These are phyloP conservation scores for Chlamydomonas reinhardtii DNA, from an alignment of 163 green algal genomes.

Conservation along the genomic window DNA sequence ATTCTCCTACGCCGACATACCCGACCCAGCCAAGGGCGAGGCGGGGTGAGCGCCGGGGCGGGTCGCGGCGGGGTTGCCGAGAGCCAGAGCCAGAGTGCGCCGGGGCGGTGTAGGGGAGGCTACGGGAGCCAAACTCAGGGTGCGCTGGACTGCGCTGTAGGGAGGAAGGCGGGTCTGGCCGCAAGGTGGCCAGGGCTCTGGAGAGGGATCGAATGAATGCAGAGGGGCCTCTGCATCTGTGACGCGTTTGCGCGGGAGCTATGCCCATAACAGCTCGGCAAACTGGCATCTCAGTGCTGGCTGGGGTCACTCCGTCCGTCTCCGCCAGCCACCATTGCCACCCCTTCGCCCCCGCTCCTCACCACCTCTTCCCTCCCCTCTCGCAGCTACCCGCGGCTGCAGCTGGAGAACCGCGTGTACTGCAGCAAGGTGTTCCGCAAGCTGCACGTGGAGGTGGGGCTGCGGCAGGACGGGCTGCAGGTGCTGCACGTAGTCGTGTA, in stretches of 20 bases:
- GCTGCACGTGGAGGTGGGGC: slow-evolving; percentile 86
- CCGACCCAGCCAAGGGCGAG: slow-evolving; percentile 69
- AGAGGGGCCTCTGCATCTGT: too few relatives aligned
- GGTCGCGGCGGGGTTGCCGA: background rate
- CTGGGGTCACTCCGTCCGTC: too few relatives aligned
- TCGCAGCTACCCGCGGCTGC: slow-evolving; percentile 58
- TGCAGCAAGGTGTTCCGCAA: slow-evolving; percentile 82
- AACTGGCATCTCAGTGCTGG: too few relatives aligned
- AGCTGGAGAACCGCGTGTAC: slow-evolving; percentile 90
- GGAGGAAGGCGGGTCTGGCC: too few relatives aligned
- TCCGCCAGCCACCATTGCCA: too few relatives aligned
- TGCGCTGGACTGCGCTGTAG: too few relatives aligned
- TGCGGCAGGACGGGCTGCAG: slow-evolving; percentile 84
- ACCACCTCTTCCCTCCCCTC: background rate
- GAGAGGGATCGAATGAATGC: too few relatives aligned
- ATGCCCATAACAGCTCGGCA: too few relatives aligned
- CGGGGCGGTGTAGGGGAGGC: too few relatives aligned
- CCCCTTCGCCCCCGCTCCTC: background rate
- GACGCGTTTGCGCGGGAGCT: too few relatives aligned
- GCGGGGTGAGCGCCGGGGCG: slow-evolving; percentile 45
- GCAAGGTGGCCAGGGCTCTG: too few relatives aligned
- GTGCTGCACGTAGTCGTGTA: slow-evolving; percentile 89
- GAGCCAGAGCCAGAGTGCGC: background rate
- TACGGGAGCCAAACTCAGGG: too few relatives aligned
- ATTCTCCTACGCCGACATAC: slow-evolving; percentile 63